Conservation (phyloP, 179 eudicot species). For the Heliamphora ciliata region DNA sequence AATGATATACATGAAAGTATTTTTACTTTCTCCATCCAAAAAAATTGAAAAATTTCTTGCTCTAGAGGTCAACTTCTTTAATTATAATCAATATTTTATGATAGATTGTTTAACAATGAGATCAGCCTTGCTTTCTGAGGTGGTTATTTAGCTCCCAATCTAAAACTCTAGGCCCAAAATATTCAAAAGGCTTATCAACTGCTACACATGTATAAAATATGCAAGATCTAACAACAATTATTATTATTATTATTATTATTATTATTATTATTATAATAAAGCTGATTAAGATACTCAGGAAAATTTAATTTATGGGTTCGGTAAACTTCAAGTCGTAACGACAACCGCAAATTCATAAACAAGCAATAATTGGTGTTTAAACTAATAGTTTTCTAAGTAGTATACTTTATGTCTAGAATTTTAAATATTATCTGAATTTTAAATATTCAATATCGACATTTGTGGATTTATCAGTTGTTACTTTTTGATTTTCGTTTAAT, state of each 20-base stretch:
- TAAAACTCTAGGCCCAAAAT: constrained; percentile 2
- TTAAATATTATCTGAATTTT: too few species aligned
- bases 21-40: too few species aligned
- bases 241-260: too few species aligned
- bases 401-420: neutral
- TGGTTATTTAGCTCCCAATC: constrained; percentile 5
- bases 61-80: constrained; percentile 17
- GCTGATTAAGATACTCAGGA: neutral
- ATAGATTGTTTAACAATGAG: neutral
- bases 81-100: neutral
- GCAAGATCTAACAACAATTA: neutral
- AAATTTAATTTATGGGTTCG: neutral
- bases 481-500: too few species aligned
- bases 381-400: neutral
- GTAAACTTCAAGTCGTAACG: constrained; percentile 3
- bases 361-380: constrained; percentile 16
- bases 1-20: too few species aligned
- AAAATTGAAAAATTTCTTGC: neutral
- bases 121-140: neutral
- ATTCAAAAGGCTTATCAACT: neutral
- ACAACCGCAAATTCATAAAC: constrained; percentile 15
- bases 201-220: neutral
- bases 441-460: too few species aligned
- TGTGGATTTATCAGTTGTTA: too few species aligned
- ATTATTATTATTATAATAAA: neutral